Evolutionary conservation across 768 basidiomycete genomes (phyloP).

Genomic region (Steccherinum ochraceum): DNA sequence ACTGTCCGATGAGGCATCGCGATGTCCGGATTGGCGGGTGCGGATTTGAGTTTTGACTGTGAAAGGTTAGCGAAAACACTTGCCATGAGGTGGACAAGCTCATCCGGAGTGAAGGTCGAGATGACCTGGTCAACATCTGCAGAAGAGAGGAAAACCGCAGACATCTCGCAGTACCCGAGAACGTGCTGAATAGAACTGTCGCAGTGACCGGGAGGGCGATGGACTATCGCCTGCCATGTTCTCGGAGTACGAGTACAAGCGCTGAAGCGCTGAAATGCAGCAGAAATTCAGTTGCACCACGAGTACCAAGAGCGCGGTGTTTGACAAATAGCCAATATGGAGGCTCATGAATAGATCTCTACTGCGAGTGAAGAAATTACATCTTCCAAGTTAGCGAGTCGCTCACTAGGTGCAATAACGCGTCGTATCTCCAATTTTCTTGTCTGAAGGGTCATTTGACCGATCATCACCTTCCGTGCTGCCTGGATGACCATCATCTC

Average conservation of each 20-base stretch:
- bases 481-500: constrained; percentile 1
- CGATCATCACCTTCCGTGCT: constrained; percentile 1
- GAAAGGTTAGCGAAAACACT: constrained; percentile 49
- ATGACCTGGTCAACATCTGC: constrained; percentile 49
- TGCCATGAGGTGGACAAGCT: constrained; percentile 52
- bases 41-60: constrained; percentile 8
- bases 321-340: no score
- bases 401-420: constrained; percentile 2
- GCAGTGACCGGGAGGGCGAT: no score
- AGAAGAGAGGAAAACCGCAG: constrained; percentile 56
- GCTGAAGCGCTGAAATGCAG: no score
- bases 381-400: no score
- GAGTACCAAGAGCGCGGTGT: no score
- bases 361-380: no score
- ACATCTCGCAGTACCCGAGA: constrained; percentile 19
- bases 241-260: no score
- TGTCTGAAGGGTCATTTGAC: not conserved
- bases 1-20: constrained; percentile 55
- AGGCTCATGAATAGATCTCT: no score
- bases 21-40: constrained; percentile 4
- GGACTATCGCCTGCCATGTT: no score
- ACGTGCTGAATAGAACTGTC: no score
- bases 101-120: constrained; percentile 35
- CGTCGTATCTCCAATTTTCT: constrained; percentile 1
- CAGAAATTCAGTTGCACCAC: no score